Base-by-base conservation (phyloP, 2,329 filamentous ascomycete species). In the Myriosclerotinia duriaeana region DNA sequence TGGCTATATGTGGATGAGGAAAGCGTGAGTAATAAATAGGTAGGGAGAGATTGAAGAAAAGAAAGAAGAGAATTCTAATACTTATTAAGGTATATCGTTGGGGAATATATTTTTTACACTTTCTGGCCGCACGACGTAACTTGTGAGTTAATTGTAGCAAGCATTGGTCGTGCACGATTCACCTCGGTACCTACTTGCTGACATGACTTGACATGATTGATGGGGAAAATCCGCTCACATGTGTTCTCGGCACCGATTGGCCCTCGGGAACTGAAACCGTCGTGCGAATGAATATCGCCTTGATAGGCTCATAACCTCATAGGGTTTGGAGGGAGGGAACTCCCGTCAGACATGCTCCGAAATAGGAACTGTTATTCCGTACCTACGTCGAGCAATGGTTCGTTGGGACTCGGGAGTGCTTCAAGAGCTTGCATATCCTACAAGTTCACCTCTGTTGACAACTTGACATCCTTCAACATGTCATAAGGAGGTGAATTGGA, bases 221-320 rank as follows among this genome's bases (percentile, higher is more conserved):
- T 46, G 36, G 26, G 15, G 38, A 22, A 22, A 55, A 54, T 30
- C 46, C 22, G 20, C 50, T 55, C n/a, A 55, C 61, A 64, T 64
- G 61, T 64, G 38, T 64, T 53, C 34, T 55, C 38, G 61, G 61
- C 38, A 22, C 36, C 56, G 42, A 36, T 59, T 36, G n/a, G 48
- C 34, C 22, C 15, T 42, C 20, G 4, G 22, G 36, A 17, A 22
- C 5, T n/a, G 36, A n/a, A n/a, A 20, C 15, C 36, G 48, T 20
- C 30, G 26, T 48, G 56, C 17, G 42, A 59, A 48, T 36, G 55
- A 26, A 26, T 26, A 26, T 46, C 36, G 15, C 55, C 55, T 34
- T 22, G 40, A 17, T 59, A 26, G 4, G 26, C 26, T 26, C 26
- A 26, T 26, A 26, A 26, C 26, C 26, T 26, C 26, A 12, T 12